Evolutionary conservation across 305 asterid genomes (phyloP).

Genomic region (Fraxinus baroniana): DNA sequence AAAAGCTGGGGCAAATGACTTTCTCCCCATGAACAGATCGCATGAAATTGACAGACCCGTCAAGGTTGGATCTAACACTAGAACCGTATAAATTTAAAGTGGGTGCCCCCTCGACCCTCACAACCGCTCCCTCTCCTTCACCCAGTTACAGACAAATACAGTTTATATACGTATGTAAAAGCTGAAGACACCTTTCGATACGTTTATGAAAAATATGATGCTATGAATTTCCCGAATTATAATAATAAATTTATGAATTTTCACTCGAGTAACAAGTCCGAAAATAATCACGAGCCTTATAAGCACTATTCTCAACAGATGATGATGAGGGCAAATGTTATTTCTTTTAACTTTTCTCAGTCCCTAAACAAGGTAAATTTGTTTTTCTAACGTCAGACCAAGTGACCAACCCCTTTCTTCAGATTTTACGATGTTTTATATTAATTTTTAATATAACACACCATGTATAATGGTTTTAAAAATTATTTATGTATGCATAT

Average conservation of each 20-base stretch:
- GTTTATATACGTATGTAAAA: neutral
- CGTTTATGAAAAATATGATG: neutral
- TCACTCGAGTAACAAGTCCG: neutral
- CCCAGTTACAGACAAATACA: conserved; percentile 29
- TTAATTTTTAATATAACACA: neutral
- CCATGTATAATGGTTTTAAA: neutral
- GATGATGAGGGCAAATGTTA: neutral
- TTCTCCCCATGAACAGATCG: conserved; percentile 24
- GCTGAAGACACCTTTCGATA: neutral
- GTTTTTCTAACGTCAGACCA: neutral
- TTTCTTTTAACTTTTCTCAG: neutral
- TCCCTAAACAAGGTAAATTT: neutral
- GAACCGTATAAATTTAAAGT: neutral
- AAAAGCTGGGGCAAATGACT: conserved; percentile 33
- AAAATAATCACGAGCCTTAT: neutral
- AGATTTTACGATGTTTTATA: neutral
- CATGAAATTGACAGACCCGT: conserved; percentile 40
- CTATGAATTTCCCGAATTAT: neutral
- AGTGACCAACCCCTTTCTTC: neutral
- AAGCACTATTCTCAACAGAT: neutral
- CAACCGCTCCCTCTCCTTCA: neutral
- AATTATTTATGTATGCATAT: neutral
- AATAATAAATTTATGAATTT: neutral
- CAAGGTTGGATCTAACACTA: conserved; percentile 37
- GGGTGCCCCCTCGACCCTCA: neutral